Conservation (phyloP, 495 filamentous ascomycete genomes). For the Penicillium canescens region DNA sequence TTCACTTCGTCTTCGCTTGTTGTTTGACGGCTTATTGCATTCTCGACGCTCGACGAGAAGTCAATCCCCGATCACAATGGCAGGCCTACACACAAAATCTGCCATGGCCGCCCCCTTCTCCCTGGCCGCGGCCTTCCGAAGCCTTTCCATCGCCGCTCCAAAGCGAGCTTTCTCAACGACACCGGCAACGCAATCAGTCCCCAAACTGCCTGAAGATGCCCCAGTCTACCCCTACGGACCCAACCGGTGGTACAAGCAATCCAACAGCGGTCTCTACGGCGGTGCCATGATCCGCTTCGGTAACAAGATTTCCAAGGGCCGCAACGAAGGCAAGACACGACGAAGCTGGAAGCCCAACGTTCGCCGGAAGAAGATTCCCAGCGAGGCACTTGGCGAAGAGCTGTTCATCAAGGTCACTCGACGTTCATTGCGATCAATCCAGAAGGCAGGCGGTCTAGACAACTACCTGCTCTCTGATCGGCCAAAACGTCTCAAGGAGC, state of each 20-base stretch:
- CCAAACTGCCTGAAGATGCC: slow-evolving; percentile 42
- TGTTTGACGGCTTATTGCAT: background rate
- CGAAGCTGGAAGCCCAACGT: slow-evolving; percentile 90
- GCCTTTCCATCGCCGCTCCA: slow-evolving; percentile 39
- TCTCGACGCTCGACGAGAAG: slow-evolving; percentile 2
- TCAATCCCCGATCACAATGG: slow-evolving; percentile 25
- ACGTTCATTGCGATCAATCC: slow-evolving; percentile 78
- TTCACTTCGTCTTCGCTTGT: slow-evolving; percentile 2
- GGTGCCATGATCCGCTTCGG: slow-evolving; percentile 78
- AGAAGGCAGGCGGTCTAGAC: slow-evolving; percentile 85
- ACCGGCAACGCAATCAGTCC: slow-evolving; percentile 31
- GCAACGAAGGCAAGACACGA: slow-evolving; percentile 78
- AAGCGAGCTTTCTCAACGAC: slow-evolving; percentile 48
- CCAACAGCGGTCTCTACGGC: slow-evolving; percentile 85
- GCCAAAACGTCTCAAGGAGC: slow-evolving; percentile 70
- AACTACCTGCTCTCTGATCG: slow-evolving; percentile 82
- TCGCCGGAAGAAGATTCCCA: slow-evolving; percentile 72
- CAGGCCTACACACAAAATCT: slow-evolving; percentile 30
- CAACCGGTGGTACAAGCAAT: slow-evolving; percentile 79
- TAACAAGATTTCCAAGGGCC: slow-evolving; percentile 77
- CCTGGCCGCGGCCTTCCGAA: slow-evolving; percentile 42
- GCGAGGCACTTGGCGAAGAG: slow-evolving; percentile 59
- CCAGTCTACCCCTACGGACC: slow-evolving; percentile 87
- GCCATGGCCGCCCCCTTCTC: slow-evolving; percentile 39
- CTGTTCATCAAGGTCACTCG: slow-evolving; percentile 76